Evolutionary conservation across 1,284 basidiomycete species (phyloP), one percentile per base, ranked within the genome.

Genomic region (Ustilago lituana): DNA sequence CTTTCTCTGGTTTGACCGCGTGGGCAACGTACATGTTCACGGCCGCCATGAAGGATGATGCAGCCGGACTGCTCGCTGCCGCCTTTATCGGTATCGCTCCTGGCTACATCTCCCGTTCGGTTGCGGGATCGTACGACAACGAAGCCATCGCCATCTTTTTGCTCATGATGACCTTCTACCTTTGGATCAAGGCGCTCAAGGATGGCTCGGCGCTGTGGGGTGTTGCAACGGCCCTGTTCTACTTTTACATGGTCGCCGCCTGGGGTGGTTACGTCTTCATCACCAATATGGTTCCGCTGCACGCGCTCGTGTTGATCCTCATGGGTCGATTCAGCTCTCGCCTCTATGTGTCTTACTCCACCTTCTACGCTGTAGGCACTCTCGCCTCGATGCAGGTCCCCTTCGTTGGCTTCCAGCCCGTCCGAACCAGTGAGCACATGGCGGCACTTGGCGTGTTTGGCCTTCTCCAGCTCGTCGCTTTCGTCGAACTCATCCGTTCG

Each of bases 211-310:
- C 93, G 0, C 87, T 95, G 65, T 98, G 89, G 80, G 95, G 94
- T 33, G 92, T 92, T 19, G 82, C 91, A 41, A 90, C 94, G 20
- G 96, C 94, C 7, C 85, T 98, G 14, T 98, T 98, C 85, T 99
- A 99, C 85, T 98, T 97, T 74, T 99, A 98, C 87, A 99, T 99
- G 96, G 96, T 99, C 15, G 95, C 96, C 44, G 96, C 96, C 12
- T 99, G 96, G 96, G 96, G 96, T 46, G 96, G 96, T 72, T 99
- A 98, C 84, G 96, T 93, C 1, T 99, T 98, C 86, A 99, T 99
- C 84, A 99, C 96, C 57, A 99, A 99, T 87, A 98, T 99, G 94
- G 93, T 98, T 60, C 96, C 96, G 29, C 85, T 99, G 2, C 96
- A 99, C 78, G 92, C 91, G 0, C 87, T 98, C 23, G 90, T 92